Evolutionary conservation across 495 filamentous ascomycete genomes (phyloP).

Genomic region (Neurospora discreta): DNA sequence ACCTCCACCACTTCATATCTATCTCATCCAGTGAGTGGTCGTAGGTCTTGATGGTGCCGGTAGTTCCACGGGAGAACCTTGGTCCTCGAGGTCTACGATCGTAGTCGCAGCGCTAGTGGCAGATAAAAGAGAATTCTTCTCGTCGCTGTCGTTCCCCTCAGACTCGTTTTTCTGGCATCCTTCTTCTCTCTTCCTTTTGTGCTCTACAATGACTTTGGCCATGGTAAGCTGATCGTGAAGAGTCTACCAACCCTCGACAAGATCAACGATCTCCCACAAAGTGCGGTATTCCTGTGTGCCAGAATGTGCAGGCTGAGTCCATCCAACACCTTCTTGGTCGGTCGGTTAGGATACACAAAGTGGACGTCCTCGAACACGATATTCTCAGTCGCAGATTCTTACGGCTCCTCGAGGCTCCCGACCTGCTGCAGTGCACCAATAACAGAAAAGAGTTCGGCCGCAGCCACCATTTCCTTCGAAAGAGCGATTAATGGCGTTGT

Average conservation of each 20-base stretch:
- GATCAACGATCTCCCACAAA: constrained; percentile 77
- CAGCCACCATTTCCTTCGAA: constrained; percentile 43
- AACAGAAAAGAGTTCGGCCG: constrained; percentile 44
- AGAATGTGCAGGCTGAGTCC: constrained; percentile 46
- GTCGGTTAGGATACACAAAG: constrained; percentile 60
- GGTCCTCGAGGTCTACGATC: constrained; percentile 16
- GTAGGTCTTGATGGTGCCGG: constrained; percentile 43
- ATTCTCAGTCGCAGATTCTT: constrained; percentile 38
- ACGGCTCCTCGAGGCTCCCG: constrained; percentile 31
- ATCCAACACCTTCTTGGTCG: constrained; percentile 49
- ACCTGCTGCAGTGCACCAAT: constrained; percentile 42
- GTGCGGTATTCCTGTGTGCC: constrained; percentile 77
- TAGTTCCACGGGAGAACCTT: constrained; percentile 30
- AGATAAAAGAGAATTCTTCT: constrained; percentile 10
- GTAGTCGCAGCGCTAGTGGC: constrained; percentile 6
- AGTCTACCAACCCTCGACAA: constrained; percentile 89
- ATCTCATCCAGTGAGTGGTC: constrained; percentile 43
- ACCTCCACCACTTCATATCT: constrained; percentile 54
- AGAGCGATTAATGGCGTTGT: constrained; percentile 41
- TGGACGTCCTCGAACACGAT: constrained; percentile 49
- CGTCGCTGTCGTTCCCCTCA: constrained; percentile 12
- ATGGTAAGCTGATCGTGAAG: constrained; percentile 43
- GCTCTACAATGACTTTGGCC: constrained; percentile 35
- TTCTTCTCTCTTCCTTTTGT: constrained; percentile 29
- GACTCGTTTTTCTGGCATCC: constrained; percentile 24